Conservation (phyloP, 108 stramenopile genomes). For the Nannochloropsis oceanica region DNA sequence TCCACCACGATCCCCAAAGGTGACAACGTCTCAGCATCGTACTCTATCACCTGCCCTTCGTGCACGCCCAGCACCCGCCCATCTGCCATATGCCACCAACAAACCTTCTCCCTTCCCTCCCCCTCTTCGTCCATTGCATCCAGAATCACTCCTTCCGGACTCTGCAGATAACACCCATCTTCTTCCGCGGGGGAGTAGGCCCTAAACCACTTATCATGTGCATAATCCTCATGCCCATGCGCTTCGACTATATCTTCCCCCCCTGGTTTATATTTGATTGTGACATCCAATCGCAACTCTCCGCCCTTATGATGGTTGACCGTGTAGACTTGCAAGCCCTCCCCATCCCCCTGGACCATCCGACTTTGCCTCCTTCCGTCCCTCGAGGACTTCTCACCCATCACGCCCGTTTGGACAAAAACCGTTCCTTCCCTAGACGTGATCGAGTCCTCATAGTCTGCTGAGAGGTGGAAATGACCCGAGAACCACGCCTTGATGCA, state of each 20-base stretch:
- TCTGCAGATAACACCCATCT: constrained; percentile 57
- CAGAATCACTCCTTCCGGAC: not conserved
- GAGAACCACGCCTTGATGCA: constrained; percentile 78
- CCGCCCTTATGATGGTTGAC: constrained; percentile 67
- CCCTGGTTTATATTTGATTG: constrained; percentile 40
- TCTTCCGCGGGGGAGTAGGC: constrained; percentile 37
- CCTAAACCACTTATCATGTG: constrained; percentile 33
- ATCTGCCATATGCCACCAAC: constrained; percentile 84
- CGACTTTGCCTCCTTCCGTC: constrained; percentile 71
- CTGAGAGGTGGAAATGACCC: constrained; percentile 84
- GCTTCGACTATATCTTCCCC: constrained; percentile 46
- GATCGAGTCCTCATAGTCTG: constrained; percentile 48
- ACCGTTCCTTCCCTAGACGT: constrained; percentile 45
- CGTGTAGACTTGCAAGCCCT: constrained; percentile 66
- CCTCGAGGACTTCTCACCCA: constrained; percentile 55
- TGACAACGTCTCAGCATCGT: constrained; percentile 66
- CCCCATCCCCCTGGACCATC: constrained; percentile 59
- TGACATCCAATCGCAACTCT: constrained; percentile 55
- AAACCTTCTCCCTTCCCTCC: constrained; percentile 35
- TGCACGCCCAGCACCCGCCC: constrained; percentile 75
- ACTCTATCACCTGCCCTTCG: constrained; percentile 71
- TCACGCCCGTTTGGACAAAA: constrained; percentile 69
- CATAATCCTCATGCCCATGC: constrained; percentile 56
- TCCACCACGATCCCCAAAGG: constrained; percentile 77
- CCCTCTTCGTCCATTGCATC: not conserved